Conservation (phyloP, 805 yeast genomes). For the Yamadazyma scolyti region DNA sequence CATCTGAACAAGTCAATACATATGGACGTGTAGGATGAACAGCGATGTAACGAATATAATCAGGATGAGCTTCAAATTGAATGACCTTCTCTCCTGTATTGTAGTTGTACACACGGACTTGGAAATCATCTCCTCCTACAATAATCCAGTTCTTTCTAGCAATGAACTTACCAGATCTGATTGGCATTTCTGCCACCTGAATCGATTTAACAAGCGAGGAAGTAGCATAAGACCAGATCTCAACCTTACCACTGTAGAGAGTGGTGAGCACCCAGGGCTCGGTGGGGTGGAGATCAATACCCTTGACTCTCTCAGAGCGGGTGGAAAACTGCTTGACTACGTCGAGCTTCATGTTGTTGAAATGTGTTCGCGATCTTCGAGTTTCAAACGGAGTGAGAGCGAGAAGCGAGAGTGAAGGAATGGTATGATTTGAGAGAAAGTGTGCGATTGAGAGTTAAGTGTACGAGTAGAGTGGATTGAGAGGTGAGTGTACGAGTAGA, state of each 20-base stretch:
- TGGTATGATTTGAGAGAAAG: too few species aligned
- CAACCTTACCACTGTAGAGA: conserved; percentile 84
- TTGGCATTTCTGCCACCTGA: conserved; percentile 94
- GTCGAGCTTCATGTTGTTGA: conserved; percentile 38
- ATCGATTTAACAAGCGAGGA: conserved; percentile 78
- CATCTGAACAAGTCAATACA: conserved; percentile 86
- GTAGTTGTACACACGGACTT: conserved; percentile 87
- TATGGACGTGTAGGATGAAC: conserved; percentile 94
- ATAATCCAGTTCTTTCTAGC: conserved; percentile 97
- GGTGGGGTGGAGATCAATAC: conserved; percentile 95
- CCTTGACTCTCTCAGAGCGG: conserved; percentile 95
- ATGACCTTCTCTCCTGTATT: conserved; percentile 92
- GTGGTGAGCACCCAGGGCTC: conserved; percentile 97
- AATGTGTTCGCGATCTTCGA: too few species aligned
- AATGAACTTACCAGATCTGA: conserved; percentile 90
- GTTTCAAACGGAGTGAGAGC: too few species aligned
- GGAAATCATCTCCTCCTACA: conserved; percentile 95
- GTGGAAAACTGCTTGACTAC: conserved; percentile 76
- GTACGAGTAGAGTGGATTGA: too few species aligned
- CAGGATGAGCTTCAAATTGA: conserved; percentile 98
- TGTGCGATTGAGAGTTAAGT: too few species aligned
- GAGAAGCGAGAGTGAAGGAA: too few species aligned
- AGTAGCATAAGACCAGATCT: conserved; percentile 93
- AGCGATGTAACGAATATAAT: conserved; percentile 88
- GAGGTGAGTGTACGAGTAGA: too few species aligned